Conservation (phyloP, 225 moss, liverwort and hornwort genomes). For the Straminergon stramineum region DNA sequence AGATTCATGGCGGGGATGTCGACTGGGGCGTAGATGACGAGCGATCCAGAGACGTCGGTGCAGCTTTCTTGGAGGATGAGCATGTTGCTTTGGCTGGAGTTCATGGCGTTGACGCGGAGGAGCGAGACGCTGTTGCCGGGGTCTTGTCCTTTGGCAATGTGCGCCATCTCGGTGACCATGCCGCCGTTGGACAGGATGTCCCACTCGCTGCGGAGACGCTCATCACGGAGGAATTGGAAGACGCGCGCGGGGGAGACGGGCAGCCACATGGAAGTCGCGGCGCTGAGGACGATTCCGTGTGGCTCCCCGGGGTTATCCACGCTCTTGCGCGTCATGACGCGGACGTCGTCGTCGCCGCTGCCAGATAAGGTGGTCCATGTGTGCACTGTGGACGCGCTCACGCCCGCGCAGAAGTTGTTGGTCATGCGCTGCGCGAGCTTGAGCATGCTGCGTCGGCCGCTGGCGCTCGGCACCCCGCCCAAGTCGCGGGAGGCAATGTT, state of each 20-base stretch:
- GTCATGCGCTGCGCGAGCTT: conserved; percentile 94
- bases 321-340: conserved; percentile 93
- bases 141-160: conserved; percentile 54
- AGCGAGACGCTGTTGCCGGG: conserved; percentile 50
- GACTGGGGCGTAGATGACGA: conserved; percentile 54
- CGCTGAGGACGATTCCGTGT: conserved; percentile 83
- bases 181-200: conserved; percentile 51
- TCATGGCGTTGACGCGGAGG: conserved; percentile 47
- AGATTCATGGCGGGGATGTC: conserved; percentile 56
- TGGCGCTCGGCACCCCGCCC: conserved; percentile 75
- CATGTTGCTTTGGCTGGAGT: conserved; percentile 52
- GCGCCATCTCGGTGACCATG: conserved; percentile 51
- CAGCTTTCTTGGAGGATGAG: conserved; percentile 55
- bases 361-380: conserved; percentile 81
- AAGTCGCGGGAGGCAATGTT: conserved; percentile 66
- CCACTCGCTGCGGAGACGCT: conserved; percentile 50
- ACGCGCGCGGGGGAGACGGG: conserved; percentile 51
- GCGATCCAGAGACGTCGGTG: conserved; percentile 46
- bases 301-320: conserved; percentile 97
- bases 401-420: conserved; percentile 93
- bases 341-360: conserved; percentile 90
- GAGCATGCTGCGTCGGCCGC: conserved; percentile 66
- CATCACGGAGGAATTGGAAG: conserved; percentile 41
- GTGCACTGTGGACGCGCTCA: conserved; percentile 80
- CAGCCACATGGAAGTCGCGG: conserved; percentile 92